These are phyloP conservation scores for Echites panduratus DNA, from an alignment of 257 asterid species.

Conservation along the genomic window DNA sequence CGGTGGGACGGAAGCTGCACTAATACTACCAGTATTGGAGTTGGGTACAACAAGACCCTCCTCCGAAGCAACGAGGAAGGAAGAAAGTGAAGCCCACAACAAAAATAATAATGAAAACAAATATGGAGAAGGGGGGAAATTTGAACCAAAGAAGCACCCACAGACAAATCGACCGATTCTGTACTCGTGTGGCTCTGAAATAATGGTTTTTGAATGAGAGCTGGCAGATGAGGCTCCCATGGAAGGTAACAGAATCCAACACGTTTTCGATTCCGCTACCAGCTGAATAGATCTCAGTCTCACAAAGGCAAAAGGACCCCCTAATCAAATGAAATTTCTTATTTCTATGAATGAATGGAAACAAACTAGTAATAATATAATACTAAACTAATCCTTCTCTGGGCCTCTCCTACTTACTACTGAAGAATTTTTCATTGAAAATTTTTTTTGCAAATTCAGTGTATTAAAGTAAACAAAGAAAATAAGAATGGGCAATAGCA, in stretches of 20 bases:
- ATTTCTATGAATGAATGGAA: not conserved
- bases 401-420: not conserved
- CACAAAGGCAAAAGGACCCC: not conserved
- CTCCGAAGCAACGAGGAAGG: conserved; percentile 11
- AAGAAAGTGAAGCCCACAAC: conserved; percentile 13
- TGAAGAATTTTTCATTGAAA: not conserved
- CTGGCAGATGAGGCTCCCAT: conserved; percentile 7
- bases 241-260: conserved; percentile 13
- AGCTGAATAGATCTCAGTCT: not conserved
- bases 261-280: conserved; percentile 5
- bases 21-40: not conserved
- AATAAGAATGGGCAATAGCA: not conserved
- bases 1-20: not conserved
- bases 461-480: not conserved
- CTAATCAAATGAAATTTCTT: not conserved
- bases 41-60: not conserved
- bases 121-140: not conserved
- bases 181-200: conserved; percentile 4
- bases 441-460: not conserved
- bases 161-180: conserved; percentile 10
- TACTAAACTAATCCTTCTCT: too few species aligned
- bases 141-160: not conserved
- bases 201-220: not conserved
- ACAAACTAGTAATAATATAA: too few species aligned
- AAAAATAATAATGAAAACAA: not conserved